Percentiles rank a stretch among this genome's conserved stretches.
Conservation (phyloP, 2,329 filamentous ascomycete species). For the Exophiala bonariae region DNA sequence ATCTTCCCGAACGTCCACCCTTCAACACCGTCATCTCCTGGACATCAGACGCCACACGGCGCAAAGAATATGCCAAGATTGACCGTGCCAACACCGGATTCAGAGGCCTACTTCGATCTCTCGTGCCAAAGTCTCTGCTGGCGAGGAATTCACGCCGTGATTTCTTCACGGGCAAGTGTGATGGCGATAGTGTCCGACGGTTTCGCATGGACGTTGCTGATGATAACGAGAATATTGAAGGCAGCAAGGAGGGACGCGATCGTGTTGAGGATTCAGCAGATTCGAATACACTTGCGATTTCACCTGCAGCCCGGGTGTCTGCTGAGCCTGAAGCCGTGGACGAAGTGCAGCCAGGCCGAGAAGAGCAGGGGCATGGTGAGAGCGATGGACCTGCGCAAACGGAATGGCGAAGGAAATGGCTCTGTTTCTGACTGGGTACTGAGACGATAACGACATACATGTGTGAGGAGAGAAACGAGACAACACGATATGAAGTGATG, state of each 20-base stretch:
- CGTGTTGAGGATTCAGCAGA: not conserved
- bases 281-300: too few relatives aligned
- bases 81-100: slow-evolving; percentile 43
- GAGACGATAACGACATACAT: too few relatives aligned
- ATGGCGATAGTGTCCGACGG: slow-evolving; percentile 46
- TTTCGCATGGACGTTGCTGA: slow-evolving; percentile 46
- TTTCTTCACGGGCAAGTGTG: slow-evolving; percentile 44
- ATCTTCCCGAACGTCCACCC: slow-evolving; percentile 17
- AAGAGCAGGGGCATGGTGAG: too few relatives aligned
- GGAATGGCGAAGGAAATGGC: too few relatives aligned
- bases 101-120: slow-evolving; percentile 42
- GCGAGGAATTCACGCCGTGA: slow-evolving; percentile 34
- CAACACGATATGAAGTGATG: too few relatives aligned
- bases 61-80: slow-evolving; percentile 56
- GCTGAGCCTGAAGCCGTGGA: too few relatives aligned
- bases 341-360: too few relatives aligned
- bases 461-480: too few relatives aligned
- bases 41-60: slow-evolving; percentile 45
- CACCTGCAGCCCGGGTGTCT: too few relatives aligned
- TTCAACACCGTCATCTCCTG: slow-evolving; percentile 46
- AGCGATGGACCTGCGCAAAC: too few relatives aligned
- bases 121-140: slow-evolving; percentile 43
- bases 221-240: slow-evolving; percentile 28
- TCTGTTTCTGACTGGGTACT: too few relatives aligned
- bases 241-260: slow-evolving; percentile 1